Conservation (phyloP, 441 rosid genomes). For the Cnidoscolus chayamansa region DNA sequence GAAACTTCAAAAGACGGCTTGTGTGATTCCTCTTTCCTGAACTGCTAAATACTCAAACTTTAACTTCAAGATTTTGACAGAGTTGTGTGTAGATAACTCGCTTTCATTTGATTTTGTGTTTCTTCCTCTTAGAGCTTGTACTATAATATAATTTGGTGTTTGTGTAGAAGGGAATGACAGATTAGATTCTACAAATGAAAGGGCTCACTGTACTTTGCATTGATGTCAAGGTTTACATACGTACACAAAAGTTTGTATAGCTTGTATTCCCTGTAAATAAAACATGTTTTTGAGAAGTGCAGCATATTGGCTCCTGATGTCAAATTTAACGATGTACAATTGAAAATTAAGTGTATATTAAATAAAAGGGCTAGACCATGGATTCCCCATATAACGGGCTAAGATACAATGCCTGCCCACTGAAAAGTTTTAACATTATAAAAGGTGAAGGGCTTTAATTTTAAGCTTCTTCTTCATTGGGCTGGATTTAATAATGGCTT, state of each 20-base stretch:
- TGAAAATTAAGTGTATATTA: too few species aligned
- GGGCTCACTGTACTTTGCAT: constrained; percentile 10
- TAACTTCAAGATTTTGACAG: constrained; percentile 49
- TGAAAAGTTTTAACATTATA: too few species aligned
- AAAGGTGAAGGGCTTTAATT: too few species aligned
- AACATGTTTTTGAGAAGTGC: constrained; percentile 17
- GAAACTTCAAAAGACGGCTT: constrained; percentile 63
- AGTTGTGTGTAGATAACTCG: constrained; percentile 22
- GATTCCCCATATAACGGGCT: too few species aligned
- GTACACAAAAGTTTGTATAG: constrained; percentile 18
- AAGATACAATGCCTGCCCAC: too few species aligned
- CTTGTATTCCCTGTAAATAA: constrained; percentile 32
- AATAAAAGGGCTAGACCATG: too few species aligned
- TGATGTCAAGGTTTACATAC: constrained; percentile 20
- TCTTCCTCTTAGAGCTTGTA: not conserved
- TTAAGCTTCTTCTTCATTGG: too few species aligned
- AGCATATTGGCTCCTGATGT: not conserved
- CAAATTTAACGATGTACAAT: not conserved
- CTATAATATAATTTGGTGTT: constrained; percentile 14
- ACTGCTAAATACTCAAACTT: not conserved
- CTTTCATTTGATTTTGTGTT: not conserved
- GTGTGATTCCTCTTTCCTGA: constrained; percentile 26
- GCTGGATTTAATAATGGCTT: too few species aligned
- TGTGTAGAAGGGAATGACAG: constrained; percentile 12
- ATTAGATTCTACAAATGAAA: constrained; percentile 9